Conservation (phyloP, 1,284 basidiomycete species). For the Acaromyces ingoldii region DNA sequence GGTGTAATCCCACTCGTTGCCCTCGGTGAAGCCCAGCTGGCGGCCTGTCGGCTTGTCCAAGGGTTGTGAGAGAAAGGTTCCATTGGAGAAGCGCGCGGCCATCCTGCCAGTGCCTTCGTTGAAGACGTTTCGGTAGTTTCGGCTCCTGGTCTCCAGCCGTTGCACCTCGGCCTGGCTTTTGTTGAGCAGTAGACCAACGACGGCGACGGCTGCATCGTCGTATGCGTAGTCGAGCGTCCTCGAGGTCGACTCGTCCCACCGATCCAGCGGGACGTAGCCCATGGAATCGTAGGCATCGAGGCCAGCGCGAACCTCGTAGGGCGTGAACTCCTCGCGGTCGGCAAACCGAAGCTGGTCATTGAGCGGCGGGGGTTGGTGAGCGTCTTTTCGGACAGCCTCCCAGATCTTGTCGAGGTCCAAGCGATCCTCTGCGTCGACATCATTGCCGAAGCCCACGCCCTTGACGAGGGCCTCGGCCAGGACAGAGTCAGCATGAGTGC, state of each 20-base stretch:
- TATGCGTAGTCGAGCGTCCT: constrained; percentile 62
- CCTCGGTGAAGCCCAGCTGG: constrained; percentile 70
- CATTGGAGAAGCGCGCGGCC: constrained; percentile 68
- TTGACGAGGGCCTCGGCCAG: constrained; percentile 71
- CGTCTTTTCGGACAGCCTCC: constrained; percentile 70
- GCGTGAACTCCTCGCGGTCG: constrained; percentile 68
- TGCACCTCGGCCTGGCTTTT: constrained; percentile 56
- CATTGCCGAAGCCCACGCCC: constrained; percentile 62
- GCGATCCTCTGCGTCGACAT: constrained; percentile 59
- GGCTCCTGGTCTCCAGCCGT: constrained; percentile 60
- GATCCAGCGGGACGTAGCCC: constrained; percentile 73
- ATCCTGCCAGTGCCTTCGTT: constrained; percentile 71
- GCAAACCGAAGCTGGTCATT: constrained; percentile 55
- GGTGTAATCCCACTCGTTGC: constrained; percentile 59
- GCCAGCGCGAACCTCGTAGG: constrained; percentile 64
- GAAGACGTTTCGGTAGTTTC: constrained; percentile 62
- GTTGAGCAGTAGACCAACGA: constrained; percentile 60
- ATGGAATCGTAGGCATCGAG: constrained; percentile 64
- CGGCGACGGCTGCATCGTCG: constrained; percentile 69
- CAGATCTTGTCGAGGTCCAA: neutral
- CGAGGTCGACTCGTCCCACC: constrained; percentile 46
- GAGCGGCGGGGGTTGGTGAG: constrained; percentile 54
- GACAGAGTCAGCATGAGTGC: constrained; percentile 73
- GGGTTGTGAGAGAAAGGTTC: constrained; percentile 46
- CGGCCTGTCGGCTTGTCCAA: constrained; percentile 61